Evolutionary conservation across 371 early-diverging fungal species (phyloP), one percentile per base, ranked within the genome.

Genomic region (Choanephora cucurbitarum): DNA sequence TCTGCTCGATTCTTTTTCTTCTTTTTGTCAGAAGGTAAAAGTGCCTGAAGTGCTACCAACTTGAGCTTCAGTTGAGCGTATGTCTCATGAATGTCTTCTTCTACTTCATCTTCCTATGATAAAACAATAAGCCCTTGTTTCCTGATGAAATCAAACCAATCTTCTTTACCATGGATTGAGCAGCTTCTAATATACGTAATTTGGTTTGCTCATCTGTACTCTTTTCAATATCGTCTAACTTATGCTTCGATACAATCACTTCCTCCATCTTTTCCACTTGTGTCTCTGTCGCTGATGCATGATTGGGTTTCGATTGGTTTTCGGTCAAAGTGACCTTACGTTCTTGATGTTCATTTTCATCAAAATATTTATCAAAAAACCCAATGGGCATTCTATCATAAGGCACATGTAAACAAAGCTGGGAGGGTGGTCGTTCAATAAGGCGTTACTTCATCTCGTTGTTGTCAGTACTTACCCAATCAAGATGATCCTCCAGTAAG

Each of bases 351-450:
- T 47, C 52, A 0, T 56, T 66, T 21, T 86, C 83, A 23, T 75
- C 78, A 52, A 76, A 84, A 5, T 79, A 62, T 40, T 83, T 84
- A 48, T 84, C 86, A 23, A 68, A 75, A 48, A 81, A 83, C 23
- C 84, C 84, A 23, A 76, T 45, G 0, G 86, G 86, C 51, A 86
- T 72, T 43, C 75, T 70, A 21, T 84, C 85, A 43, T 81, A 77
- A 41, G 82, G 79, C 1, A 81, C 60, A 62, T 83, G 68, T 42
- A 82, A 54, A 46, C 82, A 82, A 11, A 82, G 68, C 83, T 82
- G 60, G n/a, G n/a, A n/a, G n/a, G n/a, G n/a, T n/a, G n/a, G n/a
- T n/a, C n/a, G n/a, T n/a, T n/a, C n/a, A n/a, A n/a, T n/a, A n/a
- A n/a, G n/a, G n/a, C n/a, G n/a, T n/a, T n/a, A n/a, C n/a, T n/a